Percentiles rank a stretch among this genome's conserved stretches.
These are phyloP conservation scores for Podila minutissima DNA, from an alignment of 192 early-diverging fungal species.

Conservation along the genomic window DNA sequence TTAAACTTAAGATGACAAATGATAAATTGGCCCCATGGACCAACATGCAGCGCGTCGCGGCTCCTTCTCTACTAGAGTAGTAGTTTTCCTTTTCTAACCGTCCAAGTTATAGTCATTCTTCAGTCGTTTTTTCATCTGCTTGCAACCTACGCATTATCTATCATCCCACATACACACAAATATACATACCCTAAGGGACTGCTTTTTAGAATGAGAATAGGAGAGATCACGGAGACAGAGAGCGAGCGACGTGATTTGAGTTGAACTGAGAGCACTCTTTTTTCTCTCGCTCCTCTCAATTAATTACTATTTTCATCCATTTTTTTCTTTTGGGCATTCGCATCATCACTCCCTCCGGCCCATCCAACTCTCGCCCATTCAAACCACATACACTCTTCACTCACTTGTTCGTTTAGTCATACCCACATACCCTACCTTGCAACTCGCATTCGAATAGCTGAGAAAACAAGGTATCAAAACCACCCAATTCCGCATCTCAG, in stretches of 20 bases:
- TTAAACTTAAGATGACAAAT: neutral
- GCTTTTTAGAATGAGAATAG: neutral
- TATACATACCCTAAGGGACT: neutral
- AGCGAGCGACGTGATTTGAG: neutral
- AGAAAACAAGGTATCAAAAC: too few species aligned
- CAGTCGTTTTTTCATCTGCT: too few species aligned
- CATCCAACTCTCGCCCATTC: neutral
- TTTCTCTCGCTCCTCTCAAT: neutral
- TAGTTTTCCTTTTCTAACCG: too few species aligned
- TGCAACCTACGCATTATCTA: too few species aligned
- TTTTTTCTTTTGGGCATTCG: too few species aligned
- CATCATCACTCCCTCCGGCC: neutral
- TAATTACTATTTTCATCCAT: neutral
- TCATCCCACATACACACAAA: too few species aligned
- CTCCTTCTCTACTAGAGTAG: neutral
- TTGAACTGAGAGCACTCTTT: neutral
- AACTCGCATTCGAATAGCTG: too few species aligned
- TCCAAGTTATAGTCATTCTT: too few species aligned
- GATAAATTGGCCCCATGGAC: neutral
- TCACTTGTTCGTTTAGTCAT: neutral
- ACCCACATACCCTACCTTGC: too few species aligned
- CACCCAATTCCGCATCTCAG: too few species aligned
- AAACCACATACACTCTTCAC: neutral
- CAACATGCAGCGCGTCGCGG: neutral
- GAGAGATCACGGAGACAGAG: conserved; percentile 1